phyloP scores from a whole-genome alignment of 805 yeast genomes.

The Yarrowia alimentaria region DNA sequence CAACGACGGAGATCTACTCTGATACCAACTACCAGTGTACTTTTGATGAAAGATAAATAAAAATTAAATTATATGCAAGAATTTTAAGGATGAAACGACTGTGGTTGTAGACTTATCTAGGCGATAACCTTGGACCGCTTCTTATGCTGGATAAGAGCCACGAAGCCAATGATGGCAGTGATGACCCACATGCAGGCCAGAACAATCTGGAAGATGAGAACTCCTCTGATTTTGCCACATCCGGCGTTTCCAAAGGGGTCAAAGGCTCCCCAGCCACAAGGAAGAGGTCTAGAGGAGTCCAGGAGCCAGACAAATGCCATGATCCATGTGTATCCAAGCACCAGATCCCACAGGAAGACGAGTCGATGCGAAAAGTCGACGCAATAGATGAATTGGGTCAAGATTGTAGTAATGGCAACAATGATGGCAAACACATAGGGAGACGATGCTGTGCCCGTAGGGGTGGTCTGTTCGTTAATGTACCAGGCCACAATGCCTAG shows the following conservation, averaged over 20 bases:
- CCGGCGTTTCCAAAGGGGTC: conserved; percentile 36
- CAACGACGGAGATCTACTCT: no score
- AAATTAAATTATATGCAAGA: conserved; percentile 25
- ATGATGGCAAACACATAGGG: conserved; percentile 35
- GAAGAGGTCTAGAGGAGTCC: conserved; percentile 30
- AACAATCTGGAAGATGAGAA: conserved; percentile 34
- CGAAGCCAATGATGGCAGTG: conserved; percentile 34
- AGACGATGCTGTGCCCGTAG: conserved; percentile 32
- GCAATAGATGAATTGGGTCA: conserved; percentile 37
- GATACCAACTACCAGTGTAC: no score
- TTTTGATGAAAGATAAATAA: no score
- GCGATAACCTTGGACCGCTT: not conserved
- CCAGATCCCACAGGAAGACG: conserved; percentile 35
- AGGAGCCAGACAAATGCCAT: conserved; percentile 32
- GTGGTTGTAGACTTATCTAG: no score
- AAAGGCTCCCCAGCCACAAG: conserved; percentile 35
- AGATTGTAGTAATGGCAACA: conserved; percentile 33
- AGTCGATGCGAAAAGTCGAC: conserved; percentile 32
- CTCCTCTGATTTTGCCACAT: conserved; percentile 36
- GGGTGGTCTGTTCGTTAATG: conserved; percentile 31
- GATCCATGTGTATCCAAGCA: conserved; percentile 34
- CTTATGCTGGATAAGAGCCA: conserved; percentile 28
- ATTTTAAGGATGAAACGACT: no score
- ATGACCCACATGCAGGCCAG: conserved; percentile 35
- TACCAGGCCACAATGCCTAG: conserved; percentile 35